These are phyloP conservation scores for Picochlorum sp. DNA, from an alignment of 139 green algal genomes.

Conservation along the genomic window DNA sequence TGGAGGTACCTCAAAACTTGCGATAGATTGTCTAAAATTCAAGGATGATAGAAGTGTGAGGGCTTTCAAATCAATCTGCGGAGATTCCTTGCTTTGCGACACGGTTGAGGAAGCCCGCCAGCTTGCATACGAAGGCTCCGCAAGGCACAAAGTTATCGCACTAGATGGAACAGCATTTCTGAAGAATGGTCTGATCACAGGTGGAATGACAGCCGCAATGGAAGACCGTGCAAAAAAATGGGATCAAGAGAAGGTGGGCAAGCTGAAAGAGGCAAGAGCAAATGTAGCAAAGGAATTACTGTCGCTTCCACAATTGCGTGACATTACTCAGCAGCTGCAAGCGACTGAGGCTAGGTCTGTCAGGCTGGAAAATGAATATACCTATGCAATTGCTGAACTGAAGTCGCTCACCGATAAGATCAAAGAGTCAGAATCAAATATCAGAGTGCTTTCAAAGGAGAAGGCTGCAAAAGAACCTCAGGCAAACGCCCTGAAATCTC, in stretches of 20 bases:
- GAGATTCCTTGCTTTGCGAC: conserved; percentile 87
- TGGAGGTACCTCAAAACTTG: conserved; percentile 62
- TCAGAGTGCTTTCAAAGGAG: conserved; percentile 26
- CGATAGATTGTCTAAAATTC: conserved; percentile 74
- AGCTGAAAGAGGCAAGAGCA: conserved; percentile 37
- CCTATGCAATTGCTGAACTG: conserved; percentile 11
- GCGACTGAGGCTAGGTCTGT: conserved; percentile 23
- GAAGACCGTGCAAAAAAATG: conserved; percentile 52
- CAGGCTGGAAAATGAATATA: conserved; percentile 34
- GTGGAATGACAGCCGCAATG: conserved; percentile 35
- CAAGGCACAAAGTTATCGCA: conserved; percentile 66
- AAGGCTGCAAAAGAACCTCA: conserved; percentile 19
- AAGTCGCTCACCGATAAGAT: conserved; percentile 29
- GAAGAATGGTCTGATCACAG: conserved; percentile 76
- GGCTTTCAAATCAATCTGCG: conserved; percentile 40
- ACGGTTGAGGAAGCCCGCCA: conserved; percentile 62
- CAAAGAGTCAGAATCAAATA: conserved; percentile 1
- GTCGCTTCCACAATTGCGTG: conserved; percentile 23
- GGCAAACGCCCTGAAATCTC: conserved; percentile 25
- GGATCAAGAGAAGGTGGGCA: conserved; percentile 44
- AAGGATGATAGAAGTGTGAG: conserved; percentile 56
- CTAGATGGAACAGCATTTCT: conserved; percentile 83
- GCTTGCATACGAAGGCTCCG: conserved; percentile 49
- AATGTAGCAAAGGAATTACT: conserved; percentile 15
- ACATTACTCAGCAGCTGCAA: conserved; percentile 22